phyloP scores from a whole-genome alignment of 164 flowering plant species.

The Magnolia kwangsiensis region DNA sequence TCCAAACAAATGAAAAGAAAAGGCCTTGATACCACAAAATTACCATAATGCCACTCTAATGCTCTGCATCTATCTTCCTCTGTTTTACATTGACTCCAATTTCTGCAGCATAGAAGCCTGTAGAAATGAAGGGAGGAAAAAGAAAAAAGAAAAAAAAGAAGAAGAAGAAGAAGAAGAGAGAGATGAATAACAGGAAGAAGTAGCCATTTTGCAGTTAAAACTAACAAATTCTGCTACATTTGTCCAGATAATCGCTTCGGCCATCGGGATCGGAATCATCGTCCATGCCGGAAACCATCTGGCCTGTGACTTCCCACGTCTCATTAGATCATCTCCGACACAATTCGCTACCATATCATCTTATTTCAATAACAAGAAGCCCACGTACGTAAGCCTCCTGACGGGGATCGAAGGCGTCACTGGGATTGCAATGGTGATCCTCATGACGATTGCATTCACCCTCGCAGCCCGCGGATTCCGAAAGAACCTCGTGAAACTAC shows the following conservation, averaged over 20 bases:
- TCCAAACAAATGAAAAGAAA: too few species aligned
- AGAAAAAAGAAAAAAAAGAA: too few species aligned
- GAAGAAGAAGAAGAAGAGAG: too few species aligned
- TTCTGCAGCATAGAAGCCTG: too few species aligned
- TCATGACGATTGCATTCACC: slow-evolving; percentile 67
- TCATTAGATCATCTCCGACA: slow-evolving; percentile 45
- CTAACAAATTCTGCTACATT: too few species aligned
- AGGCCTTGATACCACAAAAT: too few species aligned
- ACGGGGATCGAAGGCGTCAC: slow-evolving; percentile 63
- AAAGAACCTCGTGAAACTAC: slow-evolving; percentile 59
- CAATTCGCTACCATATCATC: slow-evolving; percentile 50
- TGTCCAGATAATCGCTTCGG: slow-evolving; percentile 65
- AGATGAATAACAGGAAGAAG: too few species aligned
- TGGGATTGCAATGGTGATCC: slow-evolving; percentile 68
- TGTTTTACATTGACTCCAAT: too few species aligned
- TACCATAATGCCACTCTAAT: too few species aligned
- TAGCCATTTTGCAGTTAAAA: too few species aligned
- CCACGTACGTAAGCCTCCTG: slow-evolving; percentile 51
- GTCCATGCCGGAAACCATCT: slow-evolving; percentile 81
- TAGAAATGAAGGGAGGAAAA: too few species aligned
- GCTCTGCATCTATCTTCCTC: too few species aligned
- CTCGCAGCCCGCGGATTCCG: slow-evolving; percentile 65
- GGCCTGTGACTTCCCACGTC: slow-evolving; percentile 78
- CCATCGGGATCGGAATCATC: slow-evolving; percentile 51
- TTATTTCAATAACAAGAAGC: slow-evolving; percentile 52